Conservation (phyloP, 306 rosid genomes). For the Quercus alba region DNA sequence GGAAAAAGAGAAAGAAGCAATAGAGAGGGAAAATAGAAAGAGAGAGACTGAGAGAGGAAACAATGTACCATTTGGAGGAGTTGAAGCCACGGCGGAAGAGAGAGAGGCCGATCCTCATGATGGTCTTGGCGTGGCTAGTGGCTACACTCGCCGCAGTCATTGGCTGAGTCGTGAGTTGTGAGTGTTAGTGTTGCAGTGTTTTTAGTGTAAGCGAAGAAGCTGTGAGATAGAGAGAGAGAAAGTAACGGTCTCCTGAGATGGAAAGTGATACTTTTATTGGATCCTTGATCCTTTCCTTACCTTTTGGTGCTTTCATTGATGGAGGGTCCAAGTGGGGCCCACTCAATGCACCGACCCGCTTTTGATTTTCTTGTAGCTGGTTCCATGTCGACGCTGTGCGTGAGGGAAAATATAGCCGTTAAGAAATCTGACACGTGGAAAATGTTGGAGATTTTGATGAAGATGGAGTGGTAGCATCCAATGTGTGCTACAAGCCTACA, state of each 20-base stretch:
- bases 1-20: neutral
- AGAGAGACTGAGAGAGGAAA: neutral
- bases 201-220: no score
- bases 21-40: neutral
- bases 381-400: neutral
- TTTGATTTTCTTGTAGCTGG: neutral
- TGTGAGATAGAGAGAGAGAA: neutral
- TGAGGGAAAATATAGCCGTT: slow-evolving; percentile 48
- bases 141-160: slow-evolving; percentile 61
- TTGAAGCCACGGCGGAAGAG: slow-evolving; percentile 74
- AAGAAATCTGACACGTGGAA: slow-evolving; percentile 6
- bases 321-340: neutral
- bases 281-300: neutral
- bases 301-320: neutral
- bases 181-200: no score
- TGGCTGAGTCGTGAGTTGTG: slow-evolving; percentile 18
- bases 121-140: slow-evolving; percentile 51
- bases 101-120: slow-evolving; percentile 57
- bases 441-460: neutral
- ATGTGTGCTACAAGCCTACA: no score
- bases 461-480: neutral
- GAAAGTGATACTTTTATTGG: neutral
- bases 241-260: slow-evolving; percentile 24
- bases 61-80: slow-evolving; percentile 80
- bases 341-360: neutral